Percentiles rank a stretch among this genome's conserved stretches.
Evolutionary conservation across 1,284 basidiomycete species (phyloP).

Genomic region (Apiotrichum gracile): DNA sequence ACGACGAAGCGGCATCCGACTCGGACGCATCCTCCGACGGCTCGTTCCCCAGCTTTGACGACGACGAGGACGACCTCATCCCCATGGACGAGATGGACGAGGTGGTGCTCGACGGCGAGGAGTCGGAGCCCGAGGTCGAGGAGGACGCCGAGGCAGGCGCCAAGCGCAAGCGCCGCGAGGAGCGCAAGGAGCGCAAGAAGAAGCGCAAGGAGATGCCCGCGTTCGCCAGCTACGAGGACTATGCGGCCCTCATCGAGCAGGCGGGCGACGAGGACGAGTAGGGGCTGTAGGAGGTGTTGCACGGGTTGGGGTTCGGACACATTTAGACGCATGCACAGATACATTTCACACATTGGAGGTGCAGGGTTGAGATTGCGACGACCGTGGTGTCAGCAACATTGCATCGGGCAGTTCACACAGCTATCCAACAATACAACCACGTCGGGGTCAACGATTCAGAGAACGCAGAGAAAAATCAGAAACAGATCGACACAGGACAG

Average conservation of each 20-base stretch:
- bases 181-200: constrained; percentile 52
- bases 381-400: too few relatives aligned
- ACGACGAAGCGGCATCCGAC: constrained; percentile 16
- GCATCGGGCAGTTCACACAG: too few relatives aligned
- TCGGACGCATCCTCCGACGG: constrained; percentile 14
- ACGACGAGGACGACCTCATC: constrained; percentile 48
- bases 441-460: too few relatives aligned
- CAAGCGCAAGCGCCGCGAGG: constrained; percentile 52
- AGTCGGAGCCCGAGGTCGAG: constrained; percentile 40
- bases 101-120: constrained; percentile 42
- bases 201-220: constrained; percentile 75
- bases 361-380: too few relatives aligned
- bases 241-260: constrained; percentile 85
- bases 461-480: too few relatives aligned
- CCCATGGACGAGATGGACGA: constrained; percentile 45
- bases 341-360: not conserved
- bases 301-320: not conserved
- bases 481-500: too few relatives aligned
- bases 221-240: constrained; percentile 94
- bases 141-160: constrained; percentile 51
- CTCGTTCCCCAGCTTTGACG: constrained; percentile 35
- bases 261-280: constrained; percentile 60
- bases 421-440: too few relatives aligned
- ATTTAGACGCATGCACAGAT: not conserved
- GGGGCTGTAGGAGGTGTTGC: not conserved